These are phyloP conservation scores for Phylloporus rhodoxanthus DNA, from an alignment of 768 basidiomycete genomes.

Conservation along the genomic window DNA sequence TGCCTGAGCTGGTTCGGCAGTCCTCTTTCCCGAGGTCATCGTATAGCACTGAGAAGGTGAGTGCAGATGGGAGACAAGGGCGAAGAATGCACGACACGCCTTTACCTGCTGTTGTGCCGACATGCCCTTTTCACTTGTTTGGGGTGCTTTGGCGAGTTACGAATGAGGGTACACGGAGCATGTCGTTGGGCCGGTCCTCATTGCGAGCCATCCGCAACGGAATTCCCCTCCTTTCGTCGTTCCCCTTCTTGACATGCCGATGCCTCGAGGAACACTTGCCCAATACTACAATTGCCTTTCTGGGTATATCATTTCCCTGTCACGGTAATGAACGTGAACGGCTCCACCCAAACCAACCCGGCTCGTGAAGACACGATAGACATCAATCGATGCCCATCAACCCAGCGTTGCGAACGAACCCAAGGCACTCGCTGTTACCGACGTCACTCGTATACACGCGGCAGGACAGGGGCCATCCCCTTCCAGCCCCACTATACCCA, in stretches of 20 bases:
- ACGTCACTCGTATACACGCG: slow-evolving; percentile 6
- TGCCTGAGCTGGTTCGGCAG: slow-evolving; percentile 30
- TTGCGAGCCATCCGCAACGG: slow-evolving; percentile 21
- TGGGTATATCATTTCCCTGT: slow-evolving; percentile 4
- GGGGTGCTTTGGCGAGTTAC: slow-evolving; percentile 24
- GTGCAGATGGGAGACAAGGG: slow-evolving; percentile 34
- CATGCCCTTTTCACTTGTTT: slow-evolving; percentile 31
- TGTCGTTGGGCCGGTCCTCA: slow-evolving; percentile 20
- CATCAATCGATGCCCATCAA: background rate
- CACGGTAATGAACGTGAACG: slow-evolving; percentile 22
- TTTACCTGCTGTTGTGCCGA: slow-evolving; percentile 31
- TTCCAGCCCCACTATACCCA: slow-evolving; percentile 21
- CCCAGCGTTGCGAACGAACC: background rate
- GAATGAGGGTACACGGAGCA: slow-evolving; percentile 15
- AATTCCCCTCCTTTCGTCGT: slow-evolving; percentile 15
- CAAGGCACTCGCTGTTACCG: background rate
- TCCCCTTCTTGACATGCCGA: slow-evolving; percentile 17
- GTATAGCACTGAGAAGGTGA: slow-evolving; percentile 31
- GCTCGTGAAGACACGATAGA: background rate
- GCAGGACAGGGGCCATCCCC: slow-evolving; percentile 4
- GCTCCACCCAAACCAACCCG: slow-evolving; percentile 1
- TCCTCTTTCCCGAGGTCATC: slow-evolving; percentile 32
- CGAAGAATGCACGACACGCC: slow-evolving; percentile 34
- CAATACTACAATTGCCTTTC: slow-evolving; percentile 21
- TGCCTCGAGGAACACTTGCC: slow-evolving; percentile 26